Evolutionary conservation across 2,329 filamentous ascomycete genomes (phyloP), one percentile per base, ranked within the genome.

Genomic region (Claviceps africana): DNA sequence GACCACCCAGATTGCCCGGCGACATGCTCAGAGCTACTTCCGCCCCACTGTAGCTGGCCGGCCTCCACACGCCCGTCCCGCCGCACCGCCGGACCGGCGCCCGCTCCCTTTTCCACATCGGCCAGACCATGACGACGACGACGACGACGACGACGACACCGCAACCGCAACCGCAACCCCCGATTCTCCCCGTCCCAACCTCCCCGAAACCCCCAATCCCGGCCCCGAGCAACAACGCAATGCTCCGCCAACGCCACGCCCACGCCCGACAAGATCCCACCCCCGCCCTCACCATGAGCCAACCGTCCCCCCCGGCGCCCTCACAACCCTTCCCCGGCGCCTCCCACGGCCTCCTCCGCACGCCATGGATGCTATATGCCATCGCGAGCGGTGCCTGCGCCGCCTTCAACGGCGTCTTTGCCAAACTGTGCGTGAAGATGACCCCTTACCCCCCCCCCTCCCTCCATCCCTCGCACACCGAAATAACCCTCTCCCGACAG

Each of bases 331-430:
- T 2, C 7, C 31, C 31, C 31, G 31, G 13, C 10, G 9, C 33
- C 6, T 46, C 51, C 25, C 61, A 57, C 30, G 67, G 56, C 68
- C 67, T 60, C 59, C 70, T 57, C 28, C 62, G 61, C 13, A 58
- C 63, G 31, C 74, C 77, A 57, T 85, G 82, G 82, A 76, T 91
- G 56, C 69, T 83, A 49, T 76, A 85, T 56, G 85, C 87, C 43
- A 65, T 90, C 43, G 79, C 83, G 48, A 88, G 84, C 62, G 87
- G 87, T 56, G 81, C 78, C 51, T 90, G 85, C 61, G 87, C 87
- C 33, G 85, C 86, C 22, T 83, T 86, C 59, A 93, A 93, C 60
- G 86, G 86, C 54, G 82, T 87, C 5, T 89, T 91, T 71, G 87
- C 87, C 0, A 93, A 91, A 68, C 71, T 93, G 83, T 87, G 70